These are phyloP conservation scores for Xanthoceras sorbifolium DNA, from an alignment of 345 rosid species.

Conservation along the genomic window DNA sequence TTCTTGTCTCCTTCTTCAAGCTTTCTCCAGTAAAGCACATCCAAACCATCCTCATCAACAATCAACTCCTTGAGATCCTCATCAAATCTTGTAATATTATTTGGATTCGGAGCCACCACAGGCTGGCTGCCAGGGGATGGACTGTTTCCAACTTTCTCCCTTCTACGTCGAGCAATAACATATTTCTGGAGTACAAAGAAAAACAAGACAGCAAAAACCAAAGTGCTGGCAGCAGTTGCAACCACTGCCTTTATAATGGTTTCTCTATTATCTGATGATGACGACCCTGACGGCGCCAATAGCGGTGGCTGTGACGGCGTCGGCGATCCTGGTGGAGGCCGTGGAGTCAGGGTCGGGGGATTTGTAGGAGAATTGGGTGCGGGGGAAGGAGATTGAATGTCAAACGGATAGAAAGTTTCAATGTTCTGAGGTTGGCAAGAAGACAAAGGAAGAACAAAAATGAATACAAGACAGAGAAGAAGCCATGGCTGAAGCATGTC, in stretches of 20 bases:
- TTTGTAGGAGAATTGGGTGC: not conserved
- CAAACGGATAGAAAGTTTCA: slow-evolving; percentile 56
- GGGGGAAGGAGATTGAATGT: slow-evolving; percentile 26
- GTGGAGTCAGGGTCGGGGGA: not conserved
- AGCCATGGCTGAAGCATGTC: slow-evolving; percentile 40
- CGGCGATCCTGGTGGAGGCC: not conserved
- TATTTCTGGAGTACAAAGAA: slow-evolving; percentile 52
- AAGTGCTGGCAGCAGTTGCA: slow-evolving; percentile 64
- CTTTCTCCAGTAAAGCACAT: slow-evolving; percentile 75
- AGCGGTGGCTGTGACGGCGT: slow-evolving; percentile 16
- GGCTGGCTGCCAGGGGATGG: slow-evolving; percentile 24
- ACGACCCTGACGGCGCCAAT: slow-evolving; percentile 22
- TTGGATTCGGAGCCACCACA: slow-evolving; percentile 21
- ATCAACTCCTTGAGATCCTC: slow-evolving; percentile 56
- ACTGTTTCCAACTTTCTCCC: slow-evolving; percentile 24
- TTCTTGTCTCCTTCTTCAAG: slow-evolving; percentile 40
- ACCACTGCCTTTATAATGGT: slow-evolving; percentile 57
- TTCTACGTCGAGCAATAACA: slow-evolving; percentile 37
- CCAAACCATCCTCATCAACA: slow-evolving; percentile 75
- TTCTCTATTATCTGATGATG: slow-evolving; percentile 26
- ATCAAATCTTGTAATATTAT: slow-evolving; percentile 39
- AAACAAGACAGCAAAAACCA: slow-evolving; percentile 45
- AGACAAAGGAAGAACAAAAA: slow-evolving; percentile 30
- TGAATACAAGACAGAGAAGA: slow-evolving; percentile 15
- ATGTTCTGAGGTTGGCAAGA: slow-evolving; percentile 62